phyloP scores from a whole-genome alignment of 2,329 filamentous ascomycete genomes.

The Cladosporium austrohemisphaericum region DNA sequence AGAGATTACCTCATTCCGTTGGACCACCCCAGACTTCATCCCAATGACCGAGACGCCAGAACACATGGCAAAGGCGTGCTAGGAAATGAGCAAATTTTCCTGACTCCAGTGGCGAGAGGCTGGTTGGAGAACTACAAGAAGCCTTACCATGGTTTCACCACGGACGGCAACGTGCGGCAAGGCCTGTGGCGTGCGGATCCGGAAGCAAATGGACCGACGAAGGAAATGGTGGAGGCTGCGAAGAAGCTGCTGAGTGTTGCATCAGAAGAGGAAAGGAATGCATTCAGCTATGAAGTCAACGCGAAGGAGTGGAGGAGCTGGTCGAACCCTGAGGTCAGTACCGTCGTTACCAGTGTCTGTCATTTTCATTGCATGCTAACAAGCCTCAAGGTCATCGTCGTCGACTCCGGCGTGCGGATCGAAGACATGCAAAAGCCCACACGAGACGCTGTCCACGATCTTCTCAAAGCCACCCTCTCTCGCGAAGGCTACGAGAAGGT shows the following conservation, averaged over 20 bases:
- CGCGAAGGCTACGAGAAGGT: conserved; percentile 68
- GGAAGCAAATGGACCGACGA: conserved; percentile 44
- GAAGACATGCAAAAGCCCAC: conserved; percentile 54
- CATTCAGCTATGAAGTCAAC: conserved; percentile 59
- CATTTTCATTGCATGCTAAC: not conserved
- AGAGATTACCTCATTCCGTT: conserved; percentile 24
- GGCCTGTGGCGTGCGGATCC: conserved; percentile 22
- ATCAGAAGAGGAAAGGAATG: conserved; percentile 47
- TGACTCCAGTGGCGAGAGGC: conserved; percentile 26
- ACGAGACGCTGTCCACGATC: conserved; percentile 49
- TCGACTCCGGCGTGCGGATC: conserved; percentile 61
- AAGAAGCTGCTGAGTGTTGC: conserved; percentile 35
- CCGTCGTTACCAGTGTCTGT: not conserved
- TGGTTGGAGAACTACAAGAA: conserved; percentile 43
- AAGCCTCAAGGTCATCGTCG: conserved; percentile 54
- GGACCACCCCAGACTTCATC: conserved; percentile 24
- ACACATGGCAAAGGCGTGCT: conserved; percentile 24
- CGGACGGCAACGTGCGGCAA: conserved; percentile 50
- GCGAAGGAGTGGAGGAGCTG: conserved; percentile 67
- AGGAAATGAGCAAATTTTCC: conserved; percentile 22
- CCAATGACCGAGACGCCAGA: conserved; percentile 22
- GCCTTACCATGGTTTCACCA: conserved; percentile 67
- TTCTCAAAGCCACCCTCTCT: conserved; percentile 59
- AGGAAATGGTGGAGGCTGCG: conserved; percentile 51
- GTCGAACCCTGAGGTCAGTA: conserved; percentile 62